Evolutionary conservation across 2,329 filamentous ascomycete species (phyloP).

Genomic region (Penicillium sp.): DNA sequence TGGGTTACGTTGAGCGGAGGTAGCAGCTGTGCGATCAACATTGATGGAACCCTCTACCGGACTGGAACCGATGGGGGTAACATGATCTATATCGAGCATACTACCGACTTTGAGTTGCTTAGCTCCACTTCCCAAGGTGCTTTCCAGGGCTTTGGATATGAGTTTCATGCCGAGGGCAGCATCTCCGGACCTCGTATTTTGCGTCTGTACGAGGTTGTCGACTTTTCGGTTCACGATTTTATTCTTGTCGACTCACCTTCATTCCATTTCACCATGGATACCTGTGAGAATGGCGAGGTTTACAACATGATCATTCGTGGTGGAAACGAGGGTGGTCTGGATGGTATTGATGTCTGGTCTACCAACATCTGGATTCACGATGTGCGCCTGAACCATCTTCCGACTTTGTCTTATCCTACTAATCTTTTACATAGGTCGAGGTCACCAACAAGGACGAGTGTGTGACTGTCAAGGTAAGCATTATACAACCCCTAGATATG

Average conservation of each 20-base stretch:
- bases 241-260: slow-evolving; percentile 51
- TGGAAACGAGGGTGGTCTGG: slow-evolving; percentile 53
- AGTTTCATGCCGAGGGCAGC: slow-evolving; percentile 46
- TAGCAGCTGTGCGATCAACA: slow-evolving; percentile 51
- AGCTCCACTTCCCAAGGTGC: slow-evolving; percentile 54
- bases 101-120: slow-evolving; percentile 56
- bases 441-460: slow-evolving; percentile 65
- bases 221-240: slow-evolving; percentile 54
- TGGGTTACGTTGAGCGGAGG: slow-evolving; percentile 53
- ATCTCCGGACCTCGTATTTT: slow-evolving; percentile 48
- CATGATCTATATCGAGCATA: slow-evolving; percentile 55
- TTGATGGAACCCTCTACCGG: slow-evolving; percentile 56
- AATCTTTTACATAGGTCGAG: slow-evolving; percentile 40
- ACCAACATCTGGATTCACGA: slow-evolving; percentile 61
- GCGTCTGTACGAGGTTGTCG: slow-evolving; percentile 45
- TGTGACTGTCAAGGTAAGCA: slow-evolving; percentile 54
- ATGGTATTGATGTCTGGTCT: slow-evolving; percentile 58
- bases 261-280: slow-evolving; percentile 55
- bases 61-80: slow-evolving; percentile 53
- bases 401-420: neutral
- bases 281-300: slow-evolving; percentile 53
- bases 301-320: slow-evolving; percentile 59
- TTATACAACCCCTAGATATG: too few species aligned
- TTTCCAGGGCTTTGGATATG: slow-evolving; percentile 55
- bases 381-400: slow-evolving; percentile 21